Evolutionary conservation across 345 rosid species (phyloP), one percentile per base, ranked within the genome.

Genomic region (Linum tenue): DNA sequence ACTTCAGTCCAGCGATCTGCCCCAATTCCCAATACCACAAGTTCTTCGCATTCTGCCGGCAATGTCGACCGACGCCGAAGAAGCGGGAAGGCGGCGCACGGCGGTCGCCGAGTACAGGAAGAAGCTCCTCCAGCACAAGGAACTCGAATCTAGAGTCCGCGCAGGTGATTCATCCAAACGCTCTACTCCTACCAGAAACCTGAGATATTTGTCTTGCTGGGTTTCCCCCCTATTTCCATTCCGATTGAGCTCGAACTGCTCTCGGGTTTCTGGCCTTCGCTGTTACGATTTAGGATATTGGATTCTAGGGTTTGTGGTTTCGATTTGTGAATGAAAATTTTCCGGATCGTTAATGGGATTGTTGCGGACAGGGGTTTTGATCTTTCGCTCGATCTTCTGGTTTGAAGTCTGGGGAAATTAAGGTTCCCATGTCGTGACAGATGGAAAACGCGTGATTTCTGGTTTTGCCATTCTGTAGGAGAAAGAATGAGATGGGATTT

Each of bases 51-150:
- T 37, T 42, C 22, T 36, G 2, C 51, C 64, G 37, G 15, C 12
- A 59, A 59, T 59, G 62, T 59, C 62, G 35, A 81, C 60, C 61
- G 96, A 85, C 41, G 87, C 64, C 43, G 97, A 90, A 5, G 98
- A 92, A 11, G 79, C 84, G 5, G 74, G 60, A 0, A 85, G 96
- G 6, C 97, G 92, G 57, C 85, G 85, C 15, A 79, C 22, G 39
- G 95, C 84, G n/a, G 68, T 79, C 22, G 43, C 89, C n/a, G 97
- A 92, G 56, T 86, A 92, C 66, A 87, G 99, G 14, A 92, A 88
- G 79, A 94, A 88, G 74, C 86, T 94, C 64, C 92, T 94, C 65
- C 92, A 86, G 64, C 92, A 90, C 71, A 94, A 88, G 70, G 99
- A 94, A 63, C 86, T 90, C 64, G 96, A 94, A 64, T 70, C 92